Evolutionary conservation across 208 protist genomes (phyloP), one percentile per base, ranked within the genome.

Genomic region (Wallacemonas collosoma): DNA sequence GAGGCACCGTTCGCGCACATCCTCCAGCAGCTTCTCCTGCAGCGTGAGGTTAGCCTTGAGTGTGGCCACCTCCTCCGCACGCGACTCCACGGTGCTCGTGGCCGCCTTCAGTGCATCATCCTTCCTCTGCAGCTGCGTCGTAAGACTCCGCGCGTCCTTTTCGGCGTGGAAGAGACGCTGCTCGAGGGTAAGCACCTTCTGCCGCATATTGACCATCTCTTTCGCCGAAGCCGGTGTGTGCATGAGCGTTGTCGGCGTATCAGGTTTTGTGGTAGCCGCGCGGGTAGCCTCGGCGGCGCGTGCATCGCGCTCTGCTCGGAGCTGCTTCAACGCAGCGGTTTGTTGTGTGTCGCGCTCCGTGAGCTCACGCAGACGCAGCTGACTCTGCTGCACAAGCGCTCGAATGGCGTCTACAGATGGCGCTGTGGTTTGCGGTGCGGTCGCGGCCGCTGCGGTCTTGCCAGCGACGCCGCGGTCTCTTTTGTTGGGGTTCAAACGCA

Each of bases 401-500:
- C 85, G 85, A 48, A 90, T 74, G 39, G 57, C 53, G 41, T 82
- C 81, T 68, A 86, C 73, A 11, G 76, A 69, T 2, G 72, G 57
- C 2, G 38, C 71, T 26, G 26, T 26, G 26, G 26, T 26, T 26
- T 26, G 26, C 26, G 26, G 26, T 26, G 26, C 26, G 26, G 26
- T 26, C 26, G 26, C 26, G 26, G 26, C 26, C 26, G 26, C 26
- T 26, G 26, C 26, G 26, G 26, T 26, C 26, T 26, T 26, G 26
- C 26, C 26, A 26, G 26, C 26, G 26, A 26, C 26, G 26, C 26
- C 26, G 0, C 26, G 0, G 26, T 26, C 26, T 26, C 26, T 26
- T 53, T 54, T 15, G 48, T 54, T 61, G 9, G 53, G 17, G 53
- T 54, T 45, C 53, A 1, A 12, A 3, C 82, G 71, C 58, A 38